Conservation (phyloP, 1,284 basidiomycete genomes). For the Cutaneotrichosporon daszewskae region DNA sequence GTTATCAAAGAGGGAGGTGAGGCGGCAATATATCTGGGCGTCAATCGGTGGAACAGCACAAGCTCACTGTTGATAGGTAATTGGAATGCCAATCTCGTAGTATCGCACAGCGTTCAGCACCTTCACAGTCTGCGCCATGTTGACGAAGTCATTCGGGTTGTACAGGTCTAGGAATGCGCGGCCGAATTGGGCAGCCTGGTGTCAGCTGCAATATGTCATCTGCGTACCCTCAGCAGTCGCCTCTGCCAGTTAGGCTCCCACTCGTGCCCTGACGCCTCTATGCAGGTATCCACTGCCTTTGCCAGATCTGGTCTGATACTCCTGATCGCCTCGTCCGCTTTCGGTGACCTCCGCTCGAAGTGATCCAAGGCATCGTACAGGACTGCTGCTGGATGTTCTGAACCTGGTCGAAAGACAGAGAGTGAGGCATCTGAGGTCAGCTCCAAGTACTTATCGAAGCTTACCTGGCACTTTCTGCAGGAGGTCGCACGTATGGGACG, state of each 20-base stretch:
- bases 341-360: conserved; percentile 74
- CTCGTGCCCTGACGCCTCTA: conserved; percentile 88
- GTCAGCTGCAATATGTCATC: background rate
- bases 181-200: conserved; percentile 88
- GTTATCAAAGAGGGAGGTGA: conserved; percentile 73
- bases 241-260: conserved; percentile 88
- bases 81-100: conserved; percentile 87
- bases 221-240: conserved; percentile 68
- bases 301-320: conserved; percentile 80
- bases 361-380: conserved; percentile 88
- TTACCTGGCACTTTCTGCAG: conserved; percentile 85
- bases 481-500: conserved; percentile 75
- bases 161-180: conserved; percentile 87
- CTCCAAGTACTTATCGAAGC: background rate
- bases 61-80: conserved; percentile 79
- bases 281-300: conserved; percentile 82
- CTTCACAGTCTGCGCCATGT: conserved; percentile 84
- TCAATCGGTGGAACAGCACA: conserved; percentile 1
- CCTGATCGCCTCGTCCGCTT: conserved; percentile 87
- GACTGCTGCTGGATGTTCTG: conserved; percentile 83
- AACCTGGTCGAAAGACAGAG: conserved; percentile 85
- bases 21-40: conserved; percentile 63
- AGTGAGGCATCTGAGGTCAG: conserved; percentile 59
- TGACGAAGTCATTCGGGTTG: conserved; percentile 82
- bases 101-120: conserved; percentile 91